These are phyloP conservation scores for Hanseniaspora valbyensis DNA, from an alignment of 805 yeast species.

Conservation along the genomic window DNA sequence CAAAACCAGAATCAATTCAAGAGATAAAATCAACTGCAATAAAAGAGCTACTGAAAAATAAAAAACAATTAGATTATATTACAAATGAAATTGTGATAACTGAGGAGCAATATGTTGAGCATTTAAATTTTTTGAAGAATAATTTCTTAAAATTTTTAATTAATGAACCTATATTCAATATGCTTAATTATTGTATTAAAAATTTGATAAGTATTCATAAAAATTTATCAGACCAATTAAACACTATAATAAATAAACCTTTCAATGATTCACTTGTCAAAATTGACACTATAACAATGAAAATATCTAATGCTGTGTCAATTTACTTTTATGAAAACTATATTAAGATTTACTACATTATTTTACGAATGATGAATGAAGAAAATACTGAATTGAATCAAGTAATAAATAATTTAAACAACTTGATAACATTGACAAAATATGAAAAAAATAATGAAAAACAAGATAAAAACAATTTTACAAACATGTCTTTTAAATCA, in stretches of 20 bases:
- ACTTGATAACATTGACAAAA: background rate
- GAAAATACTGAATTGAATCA: background rate
- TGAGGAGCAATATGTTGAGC: background rate
- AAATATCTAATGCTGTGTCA: background rate
- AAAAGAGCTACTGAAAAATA: background rate
- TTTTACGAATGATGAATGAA: background rate
- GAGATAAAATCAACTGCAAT: background rate
- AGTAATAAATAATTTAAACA: background rate
- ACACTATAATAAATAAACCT: background rate
- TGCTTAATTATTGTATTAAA: background rate
- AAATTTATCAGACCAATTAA: background rate
- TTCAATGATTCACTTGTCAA: background rate
- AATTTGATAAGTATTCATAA: background rate
- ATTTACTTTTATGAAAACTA: conserved; percentile 13
- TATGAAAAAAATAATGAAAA: no score
- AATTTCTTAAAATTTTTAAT: background rate
- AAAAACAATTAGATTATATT: background rate
- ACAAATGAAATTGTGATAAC: conserved; percentile 1
- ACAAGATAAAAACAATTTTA: background rate
- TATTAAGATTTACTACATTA: conserved; percentile 6
- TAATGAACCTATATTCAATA: conserved; percentile 1
- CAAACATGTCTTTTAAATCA: conserved; percentile 1
- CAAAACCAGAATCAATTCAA: background rate
- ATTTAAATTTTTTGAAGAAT: background rate
- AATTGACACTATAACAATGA: background rate